These are phyloP conservation scores for Phialemoniopsis sp. DNA, from an alignment of 2,329 filamentous ascomycete genomes.

Conservation along the genomic window DNA sequence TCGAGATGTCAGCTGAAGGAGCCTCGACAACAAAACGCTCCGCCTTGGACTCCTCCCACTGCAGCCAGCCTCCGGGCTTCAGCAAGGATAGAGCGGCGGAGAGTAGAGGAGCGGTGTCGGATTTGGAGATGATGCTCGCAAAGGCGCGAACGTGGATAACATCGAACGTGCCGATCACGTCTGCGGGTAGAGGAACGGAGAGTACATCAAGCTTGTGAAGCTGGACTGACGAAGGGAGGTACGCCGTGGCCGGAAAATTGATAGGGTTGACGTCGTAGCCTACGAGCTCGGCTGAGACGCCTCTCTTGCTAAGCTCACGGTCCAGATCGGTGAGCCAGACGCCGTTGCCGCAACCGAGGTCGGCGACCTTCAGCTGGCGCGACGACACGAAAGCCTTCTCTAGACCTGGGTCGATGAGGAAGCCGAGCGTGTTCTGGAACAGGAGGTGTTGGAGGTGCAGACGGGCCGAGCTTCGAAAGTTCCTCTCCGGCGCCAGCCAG, in stretches of 20 bases:
- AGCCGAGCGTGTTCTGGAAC: slow-evolving; percentile 15
- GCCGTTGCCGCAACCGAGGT: slow-evolving; percentile 8
- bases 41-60: slow-evolving; percentile 7
- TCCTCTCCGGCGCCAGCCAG: slow-evolving; percentile 14
- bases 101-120: slow-evolving; percentile 3
- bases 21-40: no score
- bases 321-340: slow-evolving; percentile 9
- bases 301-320: slow-evolving; percentile 1
- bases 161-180: slow-evolving; percentile 5
- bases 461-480: slow-evolving; percentile 15
- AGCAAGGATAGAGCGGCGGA: slow-evolving; percentile 2
- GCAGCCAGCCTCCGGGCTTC: slow-evolving; percentile 6
- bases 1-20: no score
- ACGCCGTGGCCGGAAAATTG: slow-evolving; percentile 6
- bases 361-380: no score
- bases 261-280: slow-evolving; percentile 6
- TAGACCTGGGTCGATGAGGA: slow-evolving; percentile 16
- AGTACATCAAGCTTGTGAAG: slow-evolving; percentile 2
- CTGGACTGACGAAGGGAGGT: slow-evolving; percentile 5
- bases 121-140: slow-evolving; percentile 1
- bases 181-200: slow-evolving; percentile 1
- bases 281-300: slow-evolving; percentile 3
- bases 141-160: slow-evolving; percentile 8
- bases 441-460: slow-evolving; percentile 20
- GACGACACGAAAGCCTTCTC: no score